Evolutionary conservation across 2,329 filamentous ascomycete genomes (phyloP), one percentile per base, ranked within the genome.

Genomic region (Zymoseptoria ardabiliae): DNA sequence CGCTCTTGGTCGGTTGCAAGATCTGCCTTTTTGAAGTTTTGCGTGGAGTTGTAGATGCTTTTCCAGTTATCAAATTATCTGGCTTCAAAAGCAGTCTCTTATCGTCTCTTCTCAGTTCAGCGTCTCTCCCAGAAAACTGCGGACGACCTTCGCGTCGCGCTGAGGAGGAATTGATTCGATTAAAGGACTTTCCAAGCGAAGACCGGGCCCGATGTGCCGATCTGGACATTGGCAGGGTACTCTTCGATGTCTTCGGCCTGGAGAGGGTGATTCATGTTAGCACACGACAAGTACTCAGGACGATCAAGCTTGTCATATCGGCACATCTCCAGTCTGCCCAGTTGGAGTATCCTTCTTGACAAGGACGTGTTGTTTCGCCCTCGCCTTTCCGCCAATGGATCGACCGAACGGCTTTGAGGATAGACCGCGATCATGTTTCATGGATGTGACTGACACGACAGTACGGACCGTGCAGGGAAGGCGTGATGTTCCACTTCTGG

Each of bases 181-280:
- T n/a, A n/a, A n/a, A n/a, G n/a, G n/a, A n/a, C n/a, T n/a, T n/a
- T n/a, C n/a, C n/a, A n/a, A n/a, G n/a, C 58, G 19, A 64, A 65
- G 52, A 74, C 84, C 75, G 89, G 86, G 2, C 79, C 73, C 13
- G 85, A 85, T 1, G 81, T 85, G 25, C 87, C 87, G 63, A 90
- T 85, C 13, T 75, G 70, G 28, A 89, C 81, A 35, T 82, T 78
- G 56, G 81, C 85, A 19, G 88, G 79, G 69, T 89, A 88, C 73
- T 82, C 73, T 5, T 81, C 76, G 63, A 90, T 86, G 65, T 88
- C 87, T 72, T 89, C 84, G 57, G 84, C 78, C 69, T 90, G 87
- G 22, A 87, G 79, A 5, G 63, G 65, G 61, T 67, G 49, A 8
- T 4, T 9, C 10, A 82, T 81, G 5, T 79, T 75, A 25, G 87